A percentile compares a stretch with the other conserved stretches of the same genome.
Evolutionary conservation across 257 asterid genomes (phyloP).

Genomic region (Solanum lycopersicoides): DNA sequence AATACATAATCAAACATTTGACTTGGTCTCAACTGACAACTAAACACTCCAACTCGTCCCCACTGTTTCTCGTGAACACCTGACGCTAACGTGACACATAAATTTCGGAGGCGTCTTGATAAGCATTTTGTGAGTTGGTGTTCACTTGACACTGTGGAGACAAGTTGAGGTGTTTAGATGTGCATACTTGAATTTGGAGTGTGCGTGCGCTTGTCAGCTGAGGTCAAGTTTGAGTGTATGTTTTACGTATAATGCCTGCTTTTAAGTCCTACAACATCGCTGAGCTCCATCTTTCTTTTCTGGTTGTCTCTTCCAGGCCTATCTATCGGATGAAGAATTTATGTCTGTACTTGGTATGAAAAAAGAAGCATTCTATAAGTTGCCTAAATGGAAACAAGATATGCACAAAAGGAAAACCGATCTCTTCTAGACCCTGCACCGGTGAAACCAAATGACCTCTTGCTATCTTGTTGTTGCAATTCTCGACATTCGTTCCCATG

Average conservation of each 20-base stretch:
- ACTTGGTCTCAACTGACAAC: neutral
- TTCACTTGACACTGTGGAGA: neutral
- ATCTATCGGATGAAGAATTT: conserved; percentile 83
- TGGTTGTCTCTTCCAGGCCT: conserved; percentile 47
- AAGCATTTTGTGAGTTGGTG: neutral
- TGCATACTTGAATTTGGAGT: neutral
- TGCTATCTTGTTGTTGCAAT: neutral
- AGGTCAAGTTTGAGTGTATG: neutral
- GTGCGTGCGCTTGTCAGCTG: neutral
- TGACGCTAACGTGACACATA: neutral
- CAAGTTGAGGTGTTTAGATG: neutral
- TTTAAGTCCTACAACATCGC: neutral
- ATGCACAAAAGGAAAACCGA: conserved; percentile 76
- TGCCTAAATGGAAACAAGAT: conserved; percentile 97
- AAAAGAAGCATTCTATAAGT: conserved; percentile 64
- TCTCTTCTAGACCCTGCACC: conserved; percentile 52
- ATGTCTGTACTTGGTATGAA: conserved; percentile 58
- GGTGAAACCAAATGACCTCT: neutral
- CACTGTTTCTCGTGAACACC: neutral
- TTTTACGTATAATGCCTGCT: neutral
- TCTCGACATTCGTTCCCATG: neutral
- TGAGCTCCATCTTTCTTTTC: neutral
- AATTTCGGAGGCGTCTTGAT: neutral
- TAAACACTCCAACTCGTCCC: neutral
- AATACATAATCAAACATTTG: neutral